Evolutionary conservation across 805 yeast genomes (phyloP).

Genomic region (Ogataea dorogensis): DNA sequence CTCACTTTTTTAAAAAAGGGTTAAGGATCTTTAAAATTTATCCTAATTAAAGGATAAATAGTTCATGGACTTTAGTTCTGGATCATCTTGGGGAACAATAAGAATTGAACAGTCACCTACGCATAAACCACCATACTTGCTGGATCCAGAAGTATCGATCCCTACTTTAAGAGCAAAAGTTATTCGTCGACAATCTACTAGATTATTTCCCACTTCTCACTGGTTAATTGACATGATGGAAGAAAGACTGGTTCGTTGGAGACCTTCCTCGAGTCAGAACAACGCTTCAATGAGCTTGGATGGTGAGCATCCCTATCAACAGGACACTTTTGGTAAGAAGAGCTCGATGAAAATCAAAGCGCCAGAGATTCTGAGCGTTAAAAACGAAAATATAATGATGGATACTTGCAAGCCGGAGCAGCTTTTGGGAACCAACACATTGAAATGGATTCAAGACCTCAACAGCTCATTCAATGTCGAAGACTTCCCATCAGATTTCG

Average conservation of each 20-base stretch:
- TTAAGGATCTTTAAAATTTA: conserved; percentile 2
- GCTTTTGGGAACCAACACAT: conserved; percentile 15
- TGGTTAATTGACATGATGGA: conserved; percentile 35
- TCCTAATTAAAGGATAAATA: conserved; percentile 1
- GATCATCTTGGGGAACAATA: conserved; percentile 8
- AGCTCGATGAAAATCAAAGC: conserved; percentile 1
- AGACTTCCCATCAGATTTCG: conserved; percentile 14
- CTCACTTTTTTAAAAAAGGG: conserved; percentile 5
- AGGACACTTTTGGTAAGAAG: conserved; percentile 2
- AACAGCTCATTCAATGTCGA: conserved; percentile 18
- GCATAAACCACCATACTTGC: conserved; percentile 23
- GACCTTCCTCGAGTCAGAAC: conserved; percentile 30
- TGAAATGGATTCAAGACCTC: conserved; percentile 18
- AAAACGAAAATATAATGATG: conserved; percentile 2
- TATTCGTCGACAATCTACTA: conserved; percentile 27
- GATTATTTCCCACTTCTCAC: conserved; percentile 29
- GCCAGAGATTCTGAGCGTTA: conserved; percentile 6
- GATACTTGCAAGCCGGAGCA: conserved; percentile 6
- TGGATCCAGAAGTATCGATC: conserved; percentile 18
- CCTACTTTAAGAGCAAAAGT: conserved; percentile 29
- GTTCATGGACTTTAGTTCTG: conserved; percentile 12
- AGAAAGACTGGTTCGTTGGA: conserved; percentile 37
- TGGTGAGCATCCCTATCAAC: conserved; percentile 35
- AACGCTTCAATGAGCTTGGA: conserved; percentile 30
- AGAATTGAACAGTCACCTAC: conserved; percentile 17